Evolutionary conservation across 176 grass and related monocot genomes (phyloP), one percentile per base, ranked within the genome.

Genomic region (Phoenix roebelenii): DNA sequence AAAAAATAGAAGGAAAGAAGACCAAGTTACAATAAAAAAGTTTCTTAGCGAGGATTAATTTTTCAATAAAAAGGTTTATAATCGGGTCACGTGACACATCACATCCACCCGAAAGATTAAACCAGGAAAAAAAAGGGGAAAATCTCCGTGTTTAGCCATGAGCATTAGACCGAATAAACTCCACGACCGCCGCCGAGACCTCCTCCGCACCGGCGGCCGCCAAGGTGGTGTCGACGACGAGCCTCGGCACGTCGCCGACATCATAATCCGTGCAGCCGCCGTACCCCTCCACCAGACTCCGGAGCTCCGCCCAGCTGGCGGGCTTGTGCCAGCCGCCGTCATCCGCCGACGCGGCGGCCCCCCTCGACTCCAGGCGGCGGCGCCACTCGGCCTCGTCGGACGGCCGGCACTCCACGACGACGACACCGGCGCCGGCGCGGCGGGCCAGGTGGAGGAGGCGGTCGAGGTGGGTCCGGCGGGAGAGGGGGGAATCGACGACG

Each of bases 301-400:
- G 49, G 26, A 97, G 80, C 29, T 91, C 83, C 0, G 59, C 84
- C 92, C 87, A 97, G 0, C 78, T 85, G 49, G 69, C 72, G 0
- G 87, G 92, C 78, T 97, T 97, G 72, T 97, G 87, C 78, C 78
- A 86, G 23, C 80, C 77, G 66, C 17, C 18, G 62, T 0, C 19
- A 29, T 5, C 65, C 71, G 0, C 25, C 64, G 35, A 44, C 49
- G 58, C 50, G 0, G 59, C 18, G 0, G 32, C 72, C 6, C 79
- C 85, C 30, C 85, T 77, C 56, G 72, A 48, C 74, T 95, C 86
- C 17, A 90, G 71, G 24, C 81, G 75, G 9, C 83, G 68, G 15
- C 78, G 57, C 87, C 92, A 96, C 49, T 85, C 87, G 0, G 20
- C 39, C 15, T 72, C 52, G 51, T 90, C 65, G 28, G 65, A 25